These are phyloP conservation scores for Candida hungchunana DNA, from an alignment of 805 yeast genomes.

Conservation along the genomic window DNA sequence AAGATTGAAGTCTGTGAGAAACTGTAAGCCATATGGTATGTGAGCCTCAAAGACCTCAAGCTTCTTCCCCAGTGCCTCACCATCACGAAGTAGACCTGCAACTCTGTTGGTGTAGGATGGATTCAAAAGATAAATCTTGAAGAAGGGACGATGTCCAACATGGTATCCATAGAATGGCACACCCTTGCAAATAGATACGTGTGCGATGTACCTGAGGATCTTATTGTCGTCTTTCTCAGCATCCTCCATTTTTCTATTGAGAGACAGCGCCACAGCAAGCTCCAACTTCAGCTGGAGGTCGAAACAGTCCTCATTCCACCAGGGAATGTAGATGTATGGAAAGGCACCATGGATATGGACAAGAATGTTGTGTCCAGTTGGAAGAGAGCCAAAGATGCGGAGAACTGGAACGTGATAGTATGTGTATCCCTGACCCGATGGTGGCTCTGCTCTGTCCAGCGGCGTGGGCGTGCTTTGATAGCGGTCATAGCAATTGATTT, in stretches of 20 bases:
- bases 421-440: constrained; percentile 19
- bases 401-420: constrained; percentile 64
- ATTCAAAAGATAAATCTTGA: constrained; percentile 64
- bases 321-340: constrained; percentile 75
- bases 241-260: constrained; percentile 22
- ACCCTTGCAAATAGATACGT: constrained; percentile 63
- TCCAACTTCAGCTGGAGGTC: constrained; percentile 44
- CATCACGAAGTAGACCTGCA: constrained; percentile 44
- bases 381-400: constrained; percentile 69
- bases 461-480: constrained; percentile 54
- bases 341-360: constrained; percentile 81
- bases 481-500: constrained; percentile 61
- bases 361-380: constrained; percentile 52
- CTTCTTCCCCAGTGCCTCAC: constrained; percentile 33
- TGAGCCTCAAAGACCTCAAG: constrained; percentile 73
- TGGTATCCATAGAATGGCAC: constrained; percentile 83
- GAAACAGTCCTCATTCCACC: constrained; percentile 43
- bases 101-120: constrained; percentile 57
- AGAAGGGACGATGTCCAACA: constrained; percentile 56
- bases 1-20: constrained; percentile 75
- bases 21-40: constrained; percentile 71
- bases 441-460: constrained; percentile 41
- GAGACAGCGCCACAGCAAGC: constrained; percentile 35
- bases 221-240: constrained; percentile 6
- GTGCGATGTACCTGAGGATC: constrained; percentile 45